Evolutionary conservation across 129 eudicot genomes (phyloP).

Genomic region (Escallonia rubra): DNA sequence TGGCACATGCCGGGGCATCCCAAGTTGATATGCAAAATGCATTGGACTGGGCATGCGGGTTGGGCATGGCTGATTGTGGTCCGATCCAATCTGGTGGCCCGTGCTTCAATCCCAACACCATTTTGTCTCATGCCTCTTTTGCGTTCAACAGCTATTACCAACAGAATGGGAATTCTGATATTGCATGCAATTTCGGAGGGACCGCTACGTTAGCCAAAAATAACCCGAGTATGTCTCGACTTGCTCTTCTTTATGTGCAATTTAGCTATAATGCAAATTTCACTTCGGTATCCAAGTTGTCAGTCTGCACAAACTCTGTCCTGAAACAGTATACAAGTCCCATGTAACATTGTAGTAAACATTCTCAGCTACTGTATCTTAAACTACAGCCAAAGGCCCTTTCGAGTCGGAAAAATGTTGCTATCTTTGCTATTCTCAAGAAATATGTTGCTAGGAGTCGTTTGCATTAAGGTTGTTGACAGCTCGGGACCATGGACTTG

Average conservation of each 20-base stretch:
- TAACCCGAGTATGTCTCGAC: slow-evolving; percentile 46
- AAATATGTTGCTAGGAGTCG: no score
- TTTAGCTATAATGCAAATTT: neutral
- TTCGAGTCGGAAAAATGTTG: no score
- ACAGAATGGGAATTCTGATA: slow-evolving; percentile 62
- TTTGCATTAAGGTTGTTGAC: no score
- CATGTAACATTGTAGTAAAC: no score
- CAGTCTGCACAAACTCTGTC: no score
- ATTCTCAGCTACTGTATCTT: no score
- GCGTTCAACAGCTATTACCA: slow-evolving; percentile 72
- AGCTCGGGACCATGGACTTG: no score
- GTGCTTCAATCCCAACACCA: slow-evolving; percentile 48
- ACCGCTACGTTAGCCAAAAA: slow-evolving; percentile 39
- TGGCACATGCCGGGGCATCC: slow-evolving; percentile 46
- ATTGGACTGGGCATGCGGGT: slow-evolving; percentile 70
- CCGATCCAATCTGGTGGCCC: slow-evolving; percentile 52
- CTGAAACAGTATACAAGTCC: no score
- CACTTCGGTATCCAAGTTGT: no score
- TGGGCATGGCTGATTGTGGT: slow-evolving; percentile 52
- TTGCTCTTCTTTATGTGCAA: neutral
- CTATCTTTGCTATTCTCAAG: no score
- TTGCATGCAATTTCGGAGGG: slow-evolving; percentile 71
- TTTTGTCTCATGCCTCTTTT: slow-evolving; percentile 64
- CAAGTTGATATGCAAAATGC: slow-evolving; percentile 50
- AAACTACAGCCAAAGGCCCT: no score